These are phyloP conservation scores for Podospora australis DNA, from an alignment of 495 filamentous ascomycete genomes.

Conservation along the genomic window DNA sequence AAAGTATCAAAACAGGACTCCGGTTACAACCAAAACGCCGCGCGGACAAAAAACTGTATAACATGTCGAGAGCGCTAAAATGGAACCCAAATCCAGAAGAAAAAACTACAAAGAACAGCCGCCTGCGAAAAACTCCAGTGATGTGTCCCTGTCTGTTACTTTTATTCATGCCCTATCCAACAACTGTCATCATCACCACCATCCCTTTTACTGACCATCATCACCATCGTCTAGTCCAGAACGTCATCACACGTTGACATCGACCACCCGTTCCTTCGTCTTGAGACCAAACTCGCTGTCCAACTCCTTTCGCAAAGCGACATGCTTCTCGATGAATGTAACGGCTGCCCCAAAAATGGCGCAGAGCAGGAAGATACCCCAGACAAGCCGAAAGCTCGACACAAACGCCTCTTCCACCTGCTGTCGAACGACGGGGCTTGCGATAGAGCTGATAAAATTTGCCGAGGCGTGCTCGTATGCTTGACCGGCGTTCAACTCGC, in stretches of 20 bases:
- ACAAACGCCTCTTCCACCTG: neutral
- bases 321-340: neutral
- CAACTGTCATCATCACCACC: no score
- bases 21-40: no score
- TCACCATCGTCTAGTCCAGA: no score
- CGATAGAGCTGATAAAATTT: slow-evolving; percentile 4
- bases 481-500: slow-evolving; percentile 6
- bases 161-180: no score
- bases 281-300: slow-evolving; percentile 1
- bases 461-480: slow-evolving; percentile 23
- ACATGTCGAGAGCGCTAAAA: no score
- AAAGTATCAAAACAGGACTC: no score
- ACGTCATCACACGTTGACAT: neutral
- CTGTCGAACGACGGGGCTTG: neutral
- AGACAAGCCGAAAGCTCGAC: neutral
- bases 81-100: no score
- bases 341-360: neutral
- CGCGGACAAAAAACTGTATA: no score
- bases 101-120: no score
- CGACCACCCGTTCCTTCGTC: neutral
- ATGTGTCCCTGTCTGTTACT: no score
- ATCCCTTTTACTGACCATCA: no score
- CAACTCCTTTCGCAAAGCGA: neutral
- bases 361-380: neutral
- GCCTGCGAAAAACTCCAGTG: no score